Percentiles rank a stretch among this genome's conserved stretches.
These are phyloP conservation scores for Dactylella cylindrospora DNA, from an alignment of 2,329 filamentous ascomycete genomes.

Conservation along the genomic window DNA sequence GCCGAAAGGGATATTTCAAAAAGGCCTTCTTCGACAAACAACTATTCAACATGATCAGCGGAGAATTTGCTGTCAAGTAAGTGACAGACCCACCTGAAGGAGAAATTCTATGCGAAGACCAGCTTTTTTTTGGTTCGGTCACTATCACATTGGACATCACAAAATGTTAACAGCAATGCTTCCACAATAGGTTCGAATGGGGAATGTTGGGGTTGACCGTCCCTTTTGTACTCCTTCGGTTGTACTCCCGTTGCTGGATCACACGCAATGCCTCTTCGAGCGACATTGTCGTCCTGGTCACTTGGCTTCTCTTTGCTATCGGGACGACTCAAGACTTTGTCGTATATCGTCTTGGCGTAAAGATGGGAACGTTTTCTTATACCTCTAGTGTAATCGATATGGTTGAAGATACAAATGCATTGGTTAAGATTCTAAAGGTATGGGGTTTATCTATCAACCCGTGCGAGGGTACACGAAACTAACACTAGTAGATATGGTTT, in stretches of 20 bases:
- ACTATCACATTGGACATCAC: constrained; percentile 13
- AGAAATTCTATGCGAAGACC: constrained; percentile 3
- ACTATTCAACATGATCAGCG: constrained; percentile 42
- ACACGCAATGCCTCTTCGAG: constrained; percentile 40
- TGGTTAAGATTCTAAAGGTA: constrained; percentile 38
- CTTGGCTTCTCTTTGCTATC: constrained; percentile 38
- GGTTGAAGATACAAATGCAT: constrained; percentile 19
- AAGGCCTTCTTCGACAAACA: constrained; percentile 30
- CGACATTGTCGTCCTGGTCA: constrained; percentile 34
- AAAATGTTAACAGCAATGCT: constrained; percentile 14
- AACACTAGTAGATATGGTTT: constrained; percentile 26
- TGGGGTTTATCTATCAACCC: neutral
- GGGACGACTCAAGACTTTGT: constrained; percentile 32
- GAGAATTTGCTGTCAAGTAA: constrained; percentile 37
- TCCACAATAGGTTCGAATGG: constrained; percentile 35
- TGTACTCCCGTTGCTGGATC: constrained; percentile 44
- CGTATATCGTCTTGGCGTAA: constrained; percentile 28
- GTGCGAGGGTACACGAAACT: neutral
- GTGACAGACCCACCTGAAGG: neutral
- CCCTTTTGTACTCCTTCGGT: constrained; percentile 44
- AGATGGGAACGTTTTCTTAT: constrained; percentile 15
- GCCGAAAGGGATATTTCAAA: constrained; percentile 24
- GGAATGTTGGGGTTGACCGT: constrained; percentile 42
- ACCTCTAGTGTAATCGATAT: constrained; percentile 19
- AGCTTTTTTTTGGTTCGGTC: constrained; percentile 29